phyloP scores from a whole-genome alignment of 805 yeast species.

The Novakomyces olei region DNA sequence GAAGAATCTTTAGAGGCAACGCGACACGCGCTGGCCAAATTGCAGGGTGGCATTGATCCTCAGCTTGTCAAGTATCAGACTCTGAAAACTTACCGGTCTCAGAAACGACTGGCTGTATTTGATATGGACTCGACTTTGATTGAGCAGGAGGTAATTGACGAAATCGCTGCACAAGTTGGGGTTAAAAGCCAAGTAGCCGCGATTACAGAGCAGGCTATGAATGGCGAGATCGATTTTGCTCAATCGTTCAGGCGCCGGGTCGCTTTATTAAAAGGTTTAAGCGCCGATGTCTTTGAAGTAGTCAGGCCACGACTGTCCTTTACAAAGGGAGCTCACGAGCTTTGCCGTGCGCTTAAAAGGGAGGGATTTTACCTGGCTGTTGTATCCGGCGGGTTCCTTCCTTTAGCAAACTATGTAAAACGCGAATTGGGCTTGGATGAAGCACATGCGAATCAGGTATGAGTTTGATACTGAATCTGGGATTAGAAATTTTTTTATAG shows the following conservation, averaged over 20 bases:
- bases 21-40: no score
- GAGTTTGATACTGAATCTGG: neutral
- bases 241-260: constrained; percentile 63
- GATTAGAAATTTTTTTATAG: no score
- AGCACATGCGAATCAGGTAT: constrained; percentile 54
- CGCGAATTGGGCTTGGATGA: constrained; percentile 50
- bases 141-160: constrained; percentile 86
- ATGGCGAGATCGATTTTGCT: constrained; percentile 80
- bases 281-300: constrained; percentile 56
- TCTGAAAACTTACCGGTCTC: neutral
- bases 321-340: constrained; percentile 70
- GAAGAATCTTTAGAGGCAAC: no score
- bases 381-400: constrained; percentile 84
- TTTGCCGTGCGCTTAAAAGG: constrained; percentile 37
- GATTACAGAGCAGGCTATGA: constrained; percentile 89
- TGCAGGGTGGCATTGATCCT: no score
- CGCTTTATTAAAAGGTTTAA: constrained; percentile 57
- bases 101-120: constrained; percentile 43
- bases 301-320: constrained; percentile 44
- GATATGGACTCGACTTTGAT: constrained; percentile 97
- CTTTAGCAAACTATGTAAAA: constrained; percentile 60
- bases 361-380: constrained; percentile 59
- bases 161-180: constrained; percentile 83
- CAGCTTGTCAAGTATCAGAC: no score
- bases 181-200: constrained; percentile 72